Evolutionary conservation across 2,329 filamentous ascomycete genomes (phyloP).

Genomic region (Arthrobotrys pseudoclavata): DNA sequence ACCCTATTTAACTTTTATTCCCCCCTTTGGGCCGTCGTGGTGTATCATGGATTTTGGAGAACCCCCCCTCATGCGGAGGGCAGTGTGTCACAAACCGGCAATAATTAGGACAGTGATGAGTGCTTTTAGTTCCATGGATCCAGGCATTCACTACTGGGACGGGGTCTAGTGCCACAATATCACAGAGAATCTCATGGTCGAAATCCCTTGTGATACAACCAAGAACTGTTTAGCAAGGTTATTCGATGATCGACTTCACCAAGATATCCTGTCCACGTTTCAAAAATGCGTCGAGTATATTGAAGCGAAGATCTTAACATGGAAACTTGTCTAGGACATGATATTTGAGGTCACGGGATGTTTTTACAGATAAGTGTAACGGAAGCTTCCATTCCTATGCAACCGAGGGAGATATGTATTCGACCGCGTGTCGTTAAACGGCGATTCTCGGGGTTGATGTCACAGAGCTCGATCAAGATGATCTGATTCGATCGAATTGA

Average conservation of each 20-base stretch:
- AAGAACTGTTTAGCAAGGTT: neutral
- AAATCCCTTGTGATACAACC: constrained; percentile 5
- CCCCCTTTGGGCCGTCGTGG: neutral
- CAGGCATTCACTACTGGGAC: neutral
- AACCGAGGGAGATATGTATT: neutral
- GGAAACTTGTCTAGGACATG: neutral
- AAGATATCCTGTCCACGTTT: constrained; percentile 15
- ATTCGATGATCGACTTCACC: constrained; percentile 1
- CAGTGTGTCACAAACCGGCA: neutral
- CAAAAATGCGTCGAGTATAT: constrained; percentile 25
- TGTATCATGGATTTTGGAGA: neutral
- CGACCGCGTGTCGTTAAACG: neutral
- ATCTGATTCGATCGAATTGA: neutral
- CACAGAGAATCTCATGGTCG: neutral
- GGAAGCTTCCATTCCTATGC: constrained; percentile 5
- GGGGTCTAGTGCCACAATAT: neutral
- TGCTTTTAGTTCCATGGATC: too few relatives aligned
- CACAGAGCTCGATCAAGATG: constrained; percentile 3
- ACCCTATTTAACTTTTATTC: neutral
- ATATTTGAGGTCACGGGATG: constrained; percentile 9
- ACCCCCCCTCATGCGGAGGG: neutral
- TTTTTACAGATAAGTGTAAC: neutral
- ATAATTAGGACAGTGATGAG: neutral
- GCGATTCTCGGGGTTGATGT: neutral
- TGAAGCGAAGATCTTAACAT: constrained; percentile 3